phyloP scores from a whole-genome alignment of 129 eudicot genomes.

The Sambucus nigra region DNA sequence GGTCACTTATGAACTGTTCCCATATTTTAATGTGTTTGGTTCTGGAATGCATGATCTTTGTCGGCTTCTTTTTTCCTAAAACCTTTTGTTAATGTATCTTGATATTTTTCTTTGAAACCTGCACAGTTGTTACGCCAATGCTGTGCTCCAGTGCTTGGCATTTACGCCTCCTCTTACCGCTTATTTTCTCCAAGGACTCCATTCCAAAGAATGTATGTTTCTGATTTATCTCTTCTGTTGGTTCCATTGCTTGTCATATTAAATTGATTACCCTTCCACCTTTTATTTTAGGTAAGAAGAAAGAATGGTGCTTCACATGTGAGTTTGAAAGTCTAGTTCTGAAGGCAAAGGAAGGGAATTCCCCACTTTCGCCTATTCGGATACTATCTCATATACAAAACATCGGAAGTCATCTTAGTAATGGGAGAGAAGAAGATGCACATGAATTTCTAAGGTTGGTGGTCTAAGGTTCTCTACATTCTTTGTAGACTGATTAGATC shows the following conservation, averaged over 20 bases:
- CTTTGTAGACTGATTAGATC: too few species aligned
- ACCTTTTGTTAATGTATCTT: not conserved
- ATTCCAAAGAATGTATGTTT: slow-evolving; percentile 71
- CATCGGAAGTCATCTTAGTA: slow-evolving; percentile 59
- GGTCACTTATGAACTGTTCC: too few species aligned
- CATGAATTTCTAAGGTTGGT: slow-evolving; percentile 79
- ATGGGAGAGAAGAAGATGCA: slow-evolving; percentile 93
- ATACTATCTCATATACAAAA: slow-evolving; percentile 56
- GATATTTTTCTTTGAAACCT: slow-evolving; percentile 1
- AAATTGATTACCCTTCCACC: not conserved
- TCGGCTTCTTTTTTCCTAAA: too few species aligned
- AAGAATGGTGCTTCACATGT: slow-evolving; percentile 82
- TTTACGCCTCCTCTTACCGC: slow-evolving; percentile 84
- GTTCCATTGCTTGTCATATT: not conserved
- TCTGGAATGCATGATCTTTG: too few species aligned
- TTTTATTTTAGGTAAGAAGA: slow-evolving; percentile 50
- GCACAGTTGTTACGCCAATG: slow-evolving; percentile 94
- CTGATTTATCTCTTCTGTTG: too few species aligned
- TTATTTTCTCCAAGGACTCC: slow-evolving; percentile 71
- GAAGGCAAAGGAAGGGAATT: slow-evolving; percentile 45
- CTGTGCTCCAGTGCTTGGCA: slow-evolving; percentile 81
- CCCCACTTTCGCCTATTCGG: slow-evolving; percentile 54
- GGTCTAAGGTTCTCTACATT: not conserved
- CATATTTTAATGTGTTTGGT: too few species aligned
- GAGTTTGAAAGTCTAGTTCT: slow-evolving; percentile 58